Conservation (phyloP, 768 basidiomycete genomes). For the Steccherinum ochraceum region DNA sequence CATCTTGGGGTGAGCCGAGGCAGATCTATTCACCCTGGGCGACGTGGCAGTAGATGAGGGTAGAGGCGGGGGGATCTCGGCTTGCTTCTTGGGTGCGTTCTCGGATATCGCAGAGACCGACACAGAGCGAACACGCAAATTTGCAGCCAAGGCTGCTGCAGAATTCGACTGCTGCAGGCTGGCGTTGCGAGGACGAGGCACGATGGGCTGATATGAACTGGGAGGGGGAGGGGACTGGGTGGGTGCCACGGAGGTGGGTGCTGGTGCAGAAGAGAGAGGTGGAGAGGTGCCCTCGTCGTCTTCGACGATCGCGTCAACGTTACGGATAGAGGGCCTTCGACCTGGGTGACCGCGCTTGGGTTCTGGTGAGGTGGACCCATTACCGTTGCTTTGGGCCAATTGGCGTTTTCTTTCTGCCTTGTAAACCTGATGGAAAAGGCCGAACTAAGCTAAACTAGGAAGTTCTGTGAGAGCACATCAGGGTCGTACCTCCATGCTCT, state of each 20-base stretch:
- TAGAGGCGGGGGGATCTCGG: conserved; percentile 4
- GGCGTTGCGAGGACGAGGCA: conserved; percentile 16
- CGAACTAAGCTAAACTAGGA: conserved; percentile 4
- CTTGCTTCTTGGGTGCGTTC: conserved; percentile 2
- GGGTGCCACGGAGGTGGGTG: conserved; percentile 19
- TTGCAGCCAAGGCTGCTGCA: conserved; percentile 14
- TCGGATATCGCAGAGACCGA: conserved; percentile 15
- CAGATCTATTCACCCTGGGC: conserved; percentile 3
- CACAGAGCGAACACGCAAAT: conserved; percentile 15
- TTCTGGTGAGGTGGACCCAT: conserved; percentile 8
- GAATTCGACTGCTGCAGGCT: conserved; percentile 7
- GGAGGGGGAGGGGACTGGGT: conserved; percentile 31
- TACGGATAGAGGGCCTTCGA: conserved; percentile 40
- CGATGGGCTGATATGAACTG: conserved; percentile 37
- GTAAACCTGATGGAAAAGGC: conserved; percentile 12
- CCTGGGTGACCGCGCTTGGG: conserved; percentile 14
- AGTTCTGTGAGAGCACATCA: conserved; percentile 4
- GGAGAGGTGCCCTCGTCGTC: conserved; percentile 43
- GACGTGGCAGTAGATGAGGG: not conserved
- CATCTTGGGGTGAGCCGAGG: not conserved
- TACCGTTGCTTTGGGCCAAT: conserved; percentile 1
- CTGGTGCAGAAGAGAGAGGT: conserved; percentile 6
- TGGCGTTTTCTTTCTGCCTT: conserved; percentile 11
- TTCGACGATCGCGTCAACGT: conserved; percentile 54
- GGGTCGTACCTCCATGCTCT: conserved; percentile 81